A percentile compares a stretch with the other conserved stretches of the same genome.
Evolutionary conservation across 106 monocot species (phyloP).

Genomic region (Ottelia alismoides): DNA sequence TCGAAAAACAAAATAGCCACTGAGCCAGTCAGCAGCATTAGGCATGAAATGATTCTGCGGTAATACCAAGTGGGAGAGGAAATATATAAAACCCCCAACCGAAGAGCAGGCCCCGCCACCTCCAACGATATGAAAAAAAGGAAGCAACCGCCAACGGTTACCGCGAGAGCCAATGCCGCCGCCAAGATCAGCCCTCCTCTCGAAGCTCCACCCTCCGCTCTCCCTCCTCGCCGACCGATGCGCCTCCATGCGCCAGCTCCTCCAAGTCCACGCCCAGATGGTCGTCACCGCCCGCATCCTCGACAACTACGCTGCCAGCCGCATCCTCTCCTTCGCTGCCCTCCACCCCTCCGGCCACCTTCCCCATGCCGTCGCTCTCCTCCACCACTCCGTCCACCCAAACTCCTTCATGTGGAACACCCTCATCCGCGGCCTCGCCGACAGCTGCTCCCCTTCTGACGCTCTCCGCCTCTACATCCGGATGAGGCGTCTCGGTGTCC

Average conservation of each 20-base stretch:
- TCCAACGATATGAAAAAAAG: too few species aligned
- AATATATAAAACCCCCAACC: too few species aligned
- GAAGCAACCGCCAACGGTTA: too few species aligned
- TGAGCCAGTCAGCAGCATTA: too few species aligned
- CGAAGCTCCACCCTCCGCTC: constrained; percentile 28
- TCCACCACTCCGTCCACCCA: constrained; percentile 28
- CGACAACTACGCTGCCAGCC: constrained; percentile 68
- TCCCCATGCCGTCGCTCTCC: constrained; percentile 31
- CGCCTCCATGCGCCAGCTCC: constrained; percentile 35
- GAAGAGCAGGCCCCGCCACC: too few species aligned
- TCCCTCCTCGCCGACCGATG: constrained; percentile 62
- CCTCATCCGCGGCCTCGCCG: constrained; percentile 51
- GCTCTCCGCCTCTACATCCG: constrained; percentile 29
- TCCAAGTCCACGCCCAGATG: constrained; percentile 71
- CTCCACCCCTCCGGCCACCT: constrained; percentile 31
- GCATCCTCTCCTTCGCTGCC: constrained; percentile 43
- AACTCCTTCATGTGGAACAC: constrained; percentile 92
- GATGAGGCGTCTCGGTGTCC: constrained; percentile 21
- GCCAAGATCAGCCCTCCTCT: too few species aligned
- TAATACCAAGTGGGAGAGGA: too few species aligned
- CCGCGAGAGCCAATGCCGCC: too few species aligned
- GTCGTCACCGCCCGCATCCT: constrained; percentile 52
- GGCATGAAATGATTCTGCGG: too few species aligned
- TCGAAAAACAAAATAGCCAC: too few species aligned
- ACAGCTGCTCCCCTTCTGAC: constrained; percentile 19